phyloP scores from a whole-genome alignment of 768 basidiomycete genomes.

The Xerocomus potaroensis region DNA sequence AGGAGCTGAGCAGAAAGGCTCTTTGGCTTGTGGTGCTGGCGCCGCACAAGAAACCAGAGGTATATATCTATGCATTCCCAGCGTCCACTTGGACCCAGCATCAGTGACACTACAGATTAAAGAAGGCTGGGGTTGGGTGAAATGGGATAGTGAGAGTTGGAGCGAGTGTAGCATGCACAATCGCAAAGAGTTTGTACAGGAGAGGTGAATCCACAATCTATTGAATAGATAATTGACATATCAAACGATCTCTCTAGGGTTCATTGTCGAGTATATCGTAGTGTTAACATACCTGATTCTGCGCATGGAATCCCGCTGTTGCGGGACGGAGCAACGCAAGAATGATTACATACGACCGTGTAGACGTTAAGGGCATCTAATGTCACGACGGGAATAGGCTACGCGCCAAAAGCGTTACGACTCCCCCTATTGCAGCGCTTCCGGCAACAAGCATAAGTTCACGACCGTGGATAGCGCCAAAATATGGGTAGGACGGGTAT shows the following conservation, averaged over 20 bases:
- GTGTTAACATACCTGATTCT: conserved; percentile 8
- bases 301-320: conserved; percentile 3
- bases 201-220: conserved; percentile 34
- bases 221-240: neutral
- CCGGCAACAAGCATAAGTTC: conserved; percentile 29
- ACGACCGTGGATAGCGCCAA: conserved; percentile 9
- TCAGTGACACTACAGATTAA: conserved; percentile 47
- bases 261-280: conserved; percentile 30
- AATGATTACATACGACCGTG: neutral
- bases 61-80: conserved; percentile 21
- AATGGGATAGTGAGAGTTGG: conserved; percentile 56
- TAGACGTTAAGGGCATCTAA: neutral
- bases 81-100: neutral
- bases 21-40: conserved; percentile 66
- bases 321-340: neutral
- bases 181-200: conserved; percentile 42
- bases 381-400: conserved; percentile 18
- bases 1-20: conserved; percentile 57
- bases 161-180: conserved; percentile 37
- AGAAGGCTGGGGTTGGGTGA: conserved; percentile 62
- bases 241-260: conserved; percentile 13
- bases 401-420: conserved; percentile 20
- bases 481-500: conserved; percentile 8
- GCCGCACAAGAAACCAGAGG: conserved; percentile 76
- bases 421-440: conserved; percentile 27